Percentiles rank a stretch among this genome's conserved stretches.
Conservation (phyloP, 2,329 filamentous ascomycete species). For the Zarea fungicola region DNA sequence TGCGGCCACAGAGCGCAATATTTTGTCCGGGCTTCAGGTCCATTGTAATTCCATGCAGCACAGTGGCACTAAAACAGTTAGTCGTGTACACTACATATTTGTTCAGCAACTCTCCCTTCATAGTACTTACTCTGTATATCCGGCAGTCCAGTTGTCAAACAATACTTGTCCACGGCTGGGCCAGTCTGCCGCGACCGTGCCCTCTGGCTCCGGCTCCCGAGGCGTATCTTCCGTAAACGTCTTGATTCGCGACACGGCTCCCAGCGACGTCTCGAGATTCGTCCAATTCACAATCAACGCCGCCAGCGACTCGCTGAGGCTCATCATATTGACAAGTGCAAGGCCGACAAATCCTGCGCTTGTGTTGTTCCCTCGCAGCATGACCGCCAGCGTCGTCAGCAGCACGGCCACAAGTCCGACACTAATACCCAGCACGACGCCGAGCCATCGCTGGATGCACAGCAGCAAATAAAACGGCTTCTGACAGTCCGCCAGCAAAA, state of each 20-base stretch:
- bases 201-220: neutral
- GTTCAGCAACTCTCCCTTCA: neutral
- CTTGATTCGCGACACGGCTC: constrained; percentile 9
- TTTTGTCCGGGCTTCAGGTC: neutral
- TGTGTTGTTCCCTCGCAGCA: constrained; percentile 1
- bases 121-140: neutral
- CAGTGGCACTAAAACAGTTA: neutral
- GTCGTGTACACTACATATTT: neutral
- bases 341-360: constrained; percentile 15
- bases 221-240: constrained; percentile 6
- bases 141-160: constrained; percentile 2
- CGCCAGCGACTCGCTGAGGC: constrained; percentile 18
- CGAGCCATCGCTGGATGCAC: constrained; percentile 28
- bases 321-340: constrained; percentile 20
- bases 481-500: neutral
- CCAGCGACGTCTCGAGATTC: constrained; percentile 8
- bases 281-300: constrained; percentile 6
- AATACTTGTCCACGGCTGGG: neutral
- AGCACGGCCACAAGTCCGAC: constrained; percentile 40
- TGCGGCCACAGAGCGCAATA: constrained; percentile 3
- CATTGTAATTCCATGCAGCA: neutral
- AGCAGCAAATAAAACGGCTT: constrained; percentile 9
- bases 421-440: constrained; percentile 47
- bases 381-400: constrained; percentile 37
- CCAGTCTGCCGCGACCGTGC: neutral